Evolutionary conservation across 179 eudicot genomes (phyloP), one percentile per base, ranked within the genome.

Genomic region (Patellifolia procumbens): DNA sequence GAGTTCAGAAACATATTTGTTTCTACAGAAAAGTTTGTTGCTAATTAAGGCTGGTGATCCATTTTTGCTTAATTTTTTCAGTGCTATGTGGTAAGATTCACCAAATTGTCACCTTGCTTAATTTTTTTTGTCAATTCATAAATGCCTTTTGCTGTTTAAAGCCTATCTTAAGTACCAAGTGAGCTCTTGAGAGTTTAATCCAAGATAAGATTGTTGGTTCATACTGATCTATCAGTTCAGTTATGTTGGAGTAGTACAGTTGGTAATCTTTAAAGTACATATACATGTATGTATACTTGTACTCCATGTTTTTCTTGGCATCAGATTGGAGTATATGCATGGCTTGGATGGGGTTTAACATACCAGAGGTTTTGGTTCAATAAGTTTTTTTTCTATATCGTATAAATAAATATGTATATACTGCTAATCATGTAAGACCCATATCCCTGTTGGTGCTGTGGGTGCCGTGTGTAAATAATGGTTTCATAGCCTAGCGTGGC

Each of bases 201-300:
- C 16, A 67, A 67, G 34, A 60, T 55, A 60, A 70, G 63, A 60
- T 48, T 73, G 78, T 74, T 74, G 74, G 81, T 78, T 78, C 10
- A 22, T 73, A 79, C 78, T 66, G 31, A 74, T 66, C 78, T 43
- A 56, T 79, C 78, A 79, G 52, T 31, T 29, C 43, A 39, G 58
- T 48, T 66, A 32, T 58, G 53, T 24, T 28, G 59, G 0, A 53
- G 22, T 26, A 69, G 72, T 72, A 63, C 76, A 43, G 63, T 78
- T 72, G 75, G 73, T 68, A 39, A 77, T n/a, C 65, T n/a, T 10
- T 72, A 16, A 68, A 68, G 52, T 39, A 34, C 66, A 55, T 56
- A 7, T 70, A 60, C 75, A 61, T 67, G n/a, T 70, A 55, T 24
- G 4, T 13, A 9, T 39, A 39, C 43, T 24, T 59, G 64, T 77